Conservation (phyloP, 768 basidiomycete genomes). For the Scleroderma citrinum region DNA sequence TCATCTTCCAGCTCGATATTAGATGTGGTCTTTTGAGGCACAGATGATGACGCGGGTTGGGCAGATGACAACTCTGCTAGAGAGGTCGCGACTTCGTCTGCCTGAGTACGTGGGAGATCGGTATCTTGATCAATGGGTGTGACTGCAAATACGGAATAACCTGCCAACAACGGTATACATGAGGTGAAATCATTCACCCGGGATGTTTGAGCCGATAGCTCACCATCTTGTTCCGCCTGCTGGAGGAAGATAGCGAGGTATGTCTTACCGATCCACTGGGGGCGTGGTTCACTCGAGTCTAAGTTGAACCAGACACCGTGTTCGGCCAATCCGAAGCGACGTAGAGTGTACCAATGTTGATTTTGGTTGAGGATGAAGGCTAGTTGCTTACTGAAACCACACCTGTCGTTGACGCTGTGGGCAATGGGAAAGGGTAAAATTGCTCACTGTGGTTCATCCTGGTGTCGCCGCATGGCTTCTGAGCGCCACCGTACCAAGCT, state of each 20-base stretch:
- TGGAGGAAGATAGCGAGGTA: constrained; percentile 84
- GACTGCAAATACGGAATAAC: constrained; percentile 78
- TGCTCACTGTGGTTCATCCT: constrained; percentile 71
- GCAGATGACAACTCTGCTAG: constrained; percentile 50
- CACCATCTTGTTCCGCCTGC: constrained; percentile 83
- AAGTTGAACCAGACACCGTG: constrained; percentile 85
- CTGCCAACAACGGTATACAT: constrained; percentile 33
- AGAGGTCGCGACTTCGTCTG: constrained; percentile 64
- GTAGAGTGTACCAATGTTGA: constrained; percentile 87
- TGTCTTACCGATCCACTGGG: constrained; percentile 79
- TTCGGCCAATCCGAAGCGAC: constrained; percentile 61
- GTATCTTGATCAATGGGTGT: constrained; percentile 50
- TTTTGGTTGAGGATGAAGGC: constrained; percentile 84
- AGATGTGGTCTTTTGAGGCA: constrained; percentile 5
- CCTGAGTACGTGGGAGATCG: constrained; percentile 56
- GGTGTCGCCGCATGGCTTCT: constrained; percentile 73
- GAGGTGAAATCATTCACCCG: neutral
- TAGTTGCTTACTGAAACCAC: constrained; percentile 55
- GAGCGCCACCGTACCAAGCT: constrained; percentile 84
- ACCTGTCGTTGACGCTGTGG: constrained; percentile 5
- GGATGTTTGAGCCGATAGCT: constrained; percentile 8
- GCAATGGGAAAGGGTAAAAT: neutral
- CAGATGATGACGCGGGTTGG: constrained; percentile 8
- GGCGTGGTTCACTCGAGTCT: constrained; percentile 63
- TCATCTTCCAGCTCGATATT: constrained; percentile 61